phyloP scores from a whole-genome alignment of 768 basidiomycete species.

The Coprinellus micaceus region DNA sequence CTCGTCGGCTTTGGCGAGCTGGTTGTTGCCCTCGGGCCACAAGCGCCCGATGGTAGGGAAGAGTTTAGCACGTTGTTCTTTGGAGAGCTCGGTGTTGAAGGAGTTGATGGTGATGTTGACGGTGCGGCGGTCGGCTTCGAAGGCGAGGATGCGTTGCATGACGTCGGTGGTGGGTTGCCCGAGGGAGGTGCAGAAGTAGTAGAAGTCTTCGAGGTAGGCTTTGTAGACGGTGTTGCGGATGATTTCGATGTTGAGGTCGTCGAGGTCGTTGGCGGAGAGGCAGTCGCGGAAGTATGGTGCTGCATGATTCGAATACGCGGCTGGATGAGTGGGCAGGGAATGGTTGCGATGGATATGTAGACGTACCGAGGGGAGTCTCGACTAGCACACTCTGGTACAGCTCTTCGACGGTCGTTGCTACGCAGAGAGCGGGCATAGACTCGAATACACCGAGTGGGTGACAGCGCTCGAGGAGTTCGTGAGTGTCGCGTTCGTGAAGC shows the following conservation, averaged over 20 bases:
- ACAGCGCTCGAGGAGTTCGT: conserved; percentile 93
- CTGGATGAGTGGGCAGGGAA: neutral
- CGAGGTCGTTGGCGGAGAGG: conserved; percentile 90
- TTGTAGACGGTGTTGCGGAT: conserved; percentile 99
- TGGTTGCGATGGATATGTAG: neutral
- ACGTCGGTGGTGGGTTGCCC: conserved; percentile 85
- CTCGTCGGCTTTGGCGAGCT: conserved; percentile 90
- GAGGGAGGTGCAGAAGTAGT: conserved; percentile 73
- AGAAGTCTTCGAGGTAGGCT: conserved; percentile 97
- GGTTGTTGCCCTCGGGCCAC: conserved; percentile 94
- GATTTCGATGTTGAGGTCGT: conserved; percentile 99
- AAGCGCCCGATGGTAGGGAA: conserved; percentile 93
- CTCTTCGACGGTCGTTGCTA: conserved; percentile 98
- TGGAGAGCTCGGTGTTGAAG: conserved; percentile 90
- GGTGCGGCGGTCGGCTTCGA: conserved; percentile 95
- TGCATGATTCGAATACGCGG: conserved; percentile 20
- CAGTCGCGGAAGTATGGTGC: conserved; percentile 98
- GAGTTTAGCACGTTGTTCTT: conserved; percentile 90
- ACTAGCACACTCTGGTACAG: conserved; percentile 95
- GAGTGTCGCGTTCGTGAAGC: conserved; percentile 93
- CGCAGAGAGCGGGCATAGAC: conserved; percentile 98
- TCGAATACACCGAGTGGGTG: conserved; percentile 97
- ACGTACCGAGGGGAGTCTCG: conserved; percentile 92
- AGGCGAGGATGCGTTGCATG: conserved; percentile 88
- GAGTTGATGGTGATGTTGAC: conserved; percentile 99